phyloP scores from a whole-genome alignment of 257 asterid genomes.

The Prunella vulgaris region DNA sequence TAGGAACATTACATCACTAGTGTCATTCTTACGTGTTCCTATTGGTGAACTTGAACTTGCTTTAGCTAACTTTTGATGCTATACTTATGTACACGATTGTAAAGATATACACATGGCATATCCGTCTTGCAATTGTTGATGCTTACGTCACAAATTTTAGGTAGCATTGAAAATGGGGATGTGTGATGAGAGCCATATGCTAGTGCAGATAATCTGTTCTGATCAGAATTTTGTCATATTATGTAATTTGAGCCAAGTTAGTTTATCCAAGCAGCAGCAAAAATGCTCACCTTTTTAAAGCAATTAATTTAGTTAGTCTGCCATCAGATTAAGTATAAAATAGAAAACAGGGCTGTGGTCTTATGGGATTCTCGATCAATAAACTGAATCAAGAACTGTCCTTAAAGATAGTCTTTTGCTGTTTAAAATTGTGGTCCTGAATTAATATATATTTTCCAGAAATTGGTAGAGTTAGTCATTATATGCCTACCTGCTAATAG shows the following conservation, averaged over 20 bases:
- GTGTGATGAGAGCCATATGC: neutral
- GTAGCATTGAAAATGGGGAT: neutral
- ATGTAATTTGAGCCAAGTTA: neutral
- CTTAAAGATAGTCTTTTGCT: neutral
- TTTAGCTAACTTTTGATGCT: neutral
- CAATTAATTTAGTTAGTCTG: neutral
- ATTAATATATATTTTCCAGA: neutral
- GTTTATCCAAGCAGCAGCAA: neutral
- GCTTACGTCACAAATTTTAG: neutral
- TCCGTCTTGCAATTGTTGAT: neutral
- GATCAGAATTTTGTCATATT: neutral
- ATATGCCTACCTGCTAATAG: neutral
- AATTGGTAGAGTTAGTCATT: neutral
- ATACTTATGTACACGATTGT: neutral
- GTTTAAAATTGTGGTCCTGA: neutral
- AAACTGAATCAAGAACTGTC: neutral
- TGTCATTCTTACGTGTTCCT: slow-evolving; percentile 2
- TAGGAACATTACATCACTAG: neutral
- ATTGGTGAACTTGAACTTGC: neutral
- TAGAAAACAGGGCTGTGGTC: neutral
- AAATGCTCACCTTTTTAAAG: neutral
- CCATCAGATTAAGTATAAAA: neutral
- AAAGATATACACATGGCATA: neutral
- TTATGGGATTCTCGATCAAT: neutral
- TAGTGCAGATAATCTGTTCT: neutral